Conservation (phyloP, 768 basidiomycete genomes). For the Pisolithus sp. region DNA sequence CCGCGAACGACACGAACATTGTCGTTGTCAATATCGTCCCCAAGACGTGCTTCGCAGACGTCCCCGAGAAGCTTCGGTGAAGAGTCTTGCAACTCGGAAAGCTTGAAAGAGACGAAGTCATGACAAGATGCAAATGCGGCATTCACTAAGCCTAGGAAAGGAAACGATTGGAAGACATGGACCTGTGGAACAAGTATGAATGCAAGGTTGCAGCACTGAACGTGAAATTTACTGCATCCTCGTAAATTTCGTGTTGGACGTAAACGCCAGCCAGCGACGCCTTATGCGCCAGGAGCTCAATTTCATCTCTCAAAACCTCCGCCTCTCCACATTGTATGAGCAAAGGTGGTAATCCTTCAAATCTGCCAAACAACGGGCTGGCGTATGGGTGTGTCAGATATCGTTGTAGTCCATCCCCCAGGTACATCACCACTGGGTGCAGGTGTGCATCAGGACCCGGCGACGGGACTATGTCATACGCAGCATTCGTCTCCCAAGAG, state of each 20-base stretch:
- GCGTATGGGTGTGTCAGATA: conserved; percentile 96
- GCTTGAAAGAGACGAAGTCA: conserved; percentile 55
- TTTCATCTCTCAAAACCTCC: conserved; percentile 93
- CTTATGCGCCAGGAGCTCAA: conserved; percentile 87
- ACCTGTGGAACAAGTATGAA: conserved; percentile 39
- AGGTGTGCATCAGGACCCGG: conserved; percentile 75
- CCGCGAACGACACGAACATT: conserved; percentile 64
- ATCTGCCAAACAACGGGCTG: conserved; percentile 89
- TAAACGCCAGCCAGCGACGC: conserved; percentile 81
- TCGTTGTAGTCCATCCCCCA: conserved; percentile 71
- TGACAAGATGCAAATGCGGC: conserved; percentile 66
- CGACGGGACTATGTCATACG: conserved; percentile 76
- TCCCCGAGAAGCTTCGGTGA: conserved; percentile 48
- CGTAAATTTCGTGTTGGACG: conserved; percentile 82
- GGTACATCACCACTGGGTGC: conserved; percentile 90
- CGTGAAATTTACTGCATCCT: conserved; percentile 67
- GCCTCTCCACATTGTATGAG: conserved; percentile 91
- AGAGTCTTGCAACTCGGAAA: conserved; percentile 47
- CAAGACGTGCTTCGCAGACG: conserved; percentile 53
- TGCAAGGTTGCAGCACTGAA: not conserved
- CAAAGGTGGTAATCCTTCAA: conserved; percentile 79
- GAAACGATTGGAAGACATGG: conserved; percentile 88
- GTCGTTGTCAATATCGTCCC: conserved; percentile 64
- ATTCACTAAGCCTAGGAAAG: conserved; percentile 63
- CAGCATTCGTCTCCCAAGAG: conserved; percentile 93